Base-by-base conservation (phyloP, 495 filamentous ascomycete genomes). In the Lasiosphaeria ovina region DNA sequence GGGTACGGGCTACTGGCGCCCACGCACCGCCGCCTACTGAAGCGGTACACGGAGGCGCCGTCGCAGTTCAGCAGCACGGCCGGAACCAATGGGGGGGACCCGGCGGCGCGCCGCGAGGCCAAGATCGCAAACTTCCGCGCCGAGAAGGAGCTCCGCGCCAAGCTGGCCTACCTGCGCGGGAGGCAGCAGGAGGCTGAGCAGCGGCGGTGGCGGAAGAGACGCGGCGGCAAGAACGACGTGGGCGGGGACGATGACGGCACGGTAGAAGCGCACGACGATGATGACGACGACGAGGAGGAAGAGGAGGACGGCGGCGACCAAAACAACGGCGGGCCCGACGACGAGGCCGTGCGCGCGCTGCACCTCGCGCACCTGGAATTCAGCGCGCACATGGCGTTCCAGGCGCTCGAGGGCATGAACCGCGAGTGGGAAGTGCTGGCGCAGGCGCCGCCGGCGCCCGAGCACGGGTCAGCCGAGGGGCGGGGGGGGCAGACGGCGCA, bases 51-150 rank as follows among this genome's bases (percentile, higher is more conserved):
- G 57, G 87, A 90, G 44, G 77, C 81, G 33, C 87, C 85, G 3
- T 74, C 79, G 3, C 70, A 78, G 0, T 97, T 96, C 69, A 87
- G 87, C 69, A 87, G 87, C 33, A 83, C 89, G 17, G 83, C 87
- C 32, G 80, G 85, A 4, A 78, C 82, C 31, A 79, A n/a, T 62
- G 53, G 54, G 79, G 3, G 33, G 6, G 93, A 98, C 76, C 84
- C 91, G 1, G 82, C 86, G 38, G 81, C 83, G 33, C 81, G 91
- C 33, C 81, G 94, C 66, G 85, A 89, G 56, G 83, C 86, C 38
- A 98, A 98, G 70, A 94, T 98, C 59, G 82, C 83, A 35, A 85
- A 91, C 60, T 97, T 93, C 73, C 86, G 85, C 69, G 80, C 87
- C 57, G 95, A 97, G 66, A 96, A 94, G 63, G 88, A 91, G 54